These are phyloP conservation scores for Leishmania lainsoni DNA, from an alignment of 208 protist species.

Conservation along the genomic window DNA sequence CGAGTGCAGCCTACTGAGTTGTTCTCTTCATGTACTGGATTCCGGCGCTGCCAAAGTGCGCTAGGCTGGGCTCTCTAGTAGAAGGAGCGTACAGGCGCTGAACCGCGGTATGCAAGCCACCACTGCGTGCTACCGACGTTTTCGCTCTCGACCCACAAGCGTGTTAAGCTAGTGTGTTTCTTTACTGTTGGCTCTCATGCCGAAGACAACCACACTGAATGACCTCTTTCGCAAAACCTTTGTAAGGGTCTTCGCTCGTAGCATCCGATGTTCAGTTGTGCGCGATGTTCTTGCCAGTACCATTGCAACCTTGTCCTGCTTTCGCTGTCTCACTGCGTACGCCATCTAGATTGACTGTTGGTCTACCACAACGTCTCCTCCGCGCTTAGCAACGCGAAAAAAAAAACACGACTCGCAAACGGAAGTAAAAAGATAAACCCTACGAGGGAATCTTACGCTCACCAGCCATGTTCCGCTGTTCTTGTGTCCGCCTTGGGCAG, in stretches of 20 bases:
- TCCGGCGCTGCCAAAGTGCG: background rate
- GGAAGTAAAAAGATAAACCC: background rate
- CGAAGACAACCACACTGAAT: background rate
- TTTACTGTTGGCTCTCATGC: background rate
- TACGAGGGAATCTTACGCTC: background rate
- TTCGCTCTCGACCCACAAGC: background rate
- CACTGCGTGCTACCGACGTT: background rate
- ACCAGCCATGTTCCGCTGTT: conserved; percentile 37
- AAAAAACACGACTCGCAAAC: background rate
- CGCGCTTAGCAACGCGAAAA: background rate
- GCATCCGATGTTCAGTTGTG: background rate
- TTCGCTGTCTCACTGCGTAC: background rate
- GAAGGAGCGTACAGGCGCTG: background rate
- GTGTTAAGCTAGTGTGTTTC: background rate
- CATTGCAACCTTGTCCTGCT: background rate
- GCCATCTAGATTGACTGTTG: background rate
- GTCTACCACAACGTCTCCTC: background rate
- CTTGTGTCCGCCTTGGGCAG: conserved; percentile 41
- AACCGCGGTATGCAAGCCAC: background rate
- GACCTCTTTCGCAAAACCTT: background rate
- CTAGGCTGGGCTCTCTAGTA: background rate
- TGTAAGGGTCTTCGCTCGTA: background rate
- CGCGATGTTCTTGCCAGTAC: background rate
- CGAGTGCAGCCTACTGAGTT: background rate
- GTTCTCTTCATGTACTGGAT: background rate